These are phyloP conservation scores for Aphanomyces euteiches DNA, from an alignment of 352 stramenopile genomes.

Conservation along the genomic window DNA sequence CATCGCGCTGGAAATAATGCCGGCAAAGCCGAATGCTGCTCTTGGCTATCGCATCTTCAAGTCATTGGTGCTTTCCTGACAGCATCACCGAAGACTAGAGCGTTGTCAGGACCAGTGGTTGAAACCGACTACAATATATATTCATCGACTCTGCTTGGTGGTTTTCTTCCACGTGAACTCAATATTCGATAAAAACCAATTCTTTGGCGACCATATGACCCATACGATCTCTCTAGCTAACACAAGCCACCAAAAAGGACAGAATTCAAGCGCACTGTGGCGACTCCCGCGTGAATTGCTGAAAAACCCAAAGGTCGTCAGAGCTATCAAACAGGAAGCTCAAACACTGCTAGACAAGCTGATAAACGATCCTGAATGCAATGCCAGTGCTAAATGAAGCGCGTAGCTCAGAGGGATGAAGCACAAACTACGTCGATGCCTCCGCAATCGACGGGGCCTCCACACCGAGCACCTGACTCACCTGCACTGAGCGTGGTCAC, in stretches of 20 bases:
- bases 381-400: not conserved
- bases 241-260: not conserved
- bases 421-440: not conserved
- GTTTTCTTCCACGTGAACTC: not conserved
- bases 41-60: too few relatives aligned
- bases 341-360: not conserved
- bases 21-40: too few relatives aligned
- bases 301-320: not conserved
- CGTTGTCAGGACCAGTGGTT: not conserved
- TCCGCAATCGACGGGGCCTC: not conserved
- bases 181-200: not conserved
- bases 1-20: too few relatives aligned
- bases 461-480: not conserved
- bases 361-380: not conserved
- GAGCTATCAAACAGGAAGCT: not conserved
- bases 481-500: not conserved
- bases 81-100: not conserved
- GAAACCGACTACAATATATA: slow-evolving; percentile 2
- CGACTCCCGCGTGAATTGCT: not conserved
- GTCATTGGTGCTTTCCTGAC: not conserved
- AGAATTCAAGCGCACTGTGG: not conserved
- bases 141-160: not conserved
- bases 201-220: not conserved
- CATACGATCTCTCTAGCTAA: not conserved
- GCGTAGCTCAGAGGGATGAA: not conserved